Evolutionary conservation across 2,329 filamentous ascomycete genomes (phyloP), one percentile per base, ranked within the genome.

Genomic region (Rachicladosporium sp.): DNA sequence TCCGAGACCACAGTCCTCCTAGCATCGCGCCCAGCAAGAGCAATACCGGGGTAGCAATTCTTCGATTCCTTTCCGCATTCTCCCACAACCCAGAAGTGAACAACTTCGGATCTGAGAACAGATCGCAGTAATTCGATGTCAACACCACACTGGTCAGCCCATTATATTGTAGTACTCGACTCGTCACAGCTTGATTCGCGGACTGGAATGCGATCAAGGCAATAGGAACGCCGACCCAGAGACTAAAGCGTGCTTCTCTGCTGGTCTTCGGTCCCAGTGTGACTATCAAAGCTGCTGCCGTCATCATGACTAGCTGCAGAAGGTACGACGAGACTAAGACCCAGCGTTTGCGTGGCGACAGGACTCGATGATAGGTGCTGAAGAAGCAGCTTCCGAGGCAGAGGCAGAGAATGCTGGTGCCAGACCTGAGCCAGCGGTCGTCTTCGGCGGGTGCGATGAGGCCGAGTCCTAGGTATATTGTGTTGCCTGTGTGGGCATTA

Each of bases 91-190:
- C 54, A 0, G 56, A 46, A 1, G 56, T 57, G 3, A 74, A 56
- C 12, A 77, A 44, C 6, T 66, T 63, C 8, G 67, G 62, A 51
- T 86, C 81, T 1, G 78, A 81, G 50, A 85, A 85, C 11, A 89
- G 54, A 56, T 89, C 84, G 55, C 82, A 87, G 63, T 88, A 89
- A 46, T 84, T 78, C 55, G 80, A 86, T 1, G 84, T 89, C 43
- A 91, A 61, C 2, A 88, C 84, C 10, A 88, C 82, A 45, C 80
- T 86, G 0, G 82, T 87, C n/a, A 89, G 63, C 2, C 78, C 75
- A 43, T 77, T 78, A 54, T 78, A 80, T 51, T 78, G 72, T 43
- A 89, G 60, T 0, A 80, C 76, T 3, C 82, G 65, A 50, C 79
- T 85, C 0, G 75, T 75, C 10, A 87, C 78, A 1, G 82, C 82